Conservation (phyloP, 768 basidiomycete species). For the Coprinopsis cinerea region DNA sequence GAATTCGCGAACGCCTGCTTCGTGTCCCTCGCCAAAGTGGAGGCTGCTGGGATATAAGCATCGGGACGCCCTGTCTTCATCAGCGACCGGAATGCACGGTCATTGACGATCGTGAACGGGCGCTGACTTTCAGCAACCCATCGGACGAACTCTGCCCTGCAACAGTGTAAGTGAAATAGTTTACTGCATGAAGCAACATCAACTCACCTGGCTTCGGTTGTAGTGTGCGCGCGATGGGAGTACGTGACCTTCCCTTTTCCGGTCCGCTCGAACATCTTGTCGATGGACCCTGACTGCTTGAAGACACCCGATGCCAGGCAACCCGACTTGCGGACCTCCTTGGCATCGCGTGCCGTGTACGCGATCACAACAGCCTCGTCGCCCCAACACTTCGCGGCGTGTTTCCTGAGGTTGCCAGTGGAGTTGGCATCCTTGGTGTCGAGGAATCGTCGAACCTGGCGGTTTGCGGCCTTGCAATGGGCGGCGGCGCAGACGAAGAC, state of each 20-base stretch:
- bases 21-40: not conserved
- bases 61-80: slow-evolving; percentile 6
- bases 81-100: not conserved
- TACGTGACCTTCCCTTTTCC: slow-evolving; percentile 14
- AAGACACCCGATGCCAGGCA: not conserved
- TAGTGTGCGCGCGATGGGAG: slow-evolving; percentile 15
- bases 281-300: not conserved
- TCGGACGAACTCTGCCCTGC: not conserved
- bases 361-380: slow-evolving; percentile 16
- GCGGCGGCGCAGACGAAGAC: slow-evolving; percentile 11
- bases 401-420: slow-evolving; percentile 20
- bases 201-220: slow-evolving; percentile 13
- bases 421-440: slow-evolving; percentile 13
- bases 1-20: not conserved
- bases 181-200: not conserved
- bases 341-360: slow-evolving; percentile 2
- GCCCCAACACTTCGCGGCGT: slow-evolving; percentile 24
- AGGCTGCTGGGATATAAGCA: not conserved
- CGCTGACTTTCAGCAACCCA: slow-evolving; percentile 2
- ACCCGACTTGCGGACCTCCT: slow-evolving; percentile 7
- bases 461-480: slow-evolving; percentile 6
- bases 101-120: not conserved
- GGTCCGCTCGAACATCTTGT: not conserved
- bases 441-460: slow-evolving; percentile 8
- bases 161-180: not conserved